Evolutionary conservation across 2,329 filamentous ascomycete species (phyloP).

Genomic region (Colletotrichum eremochloae): DNA sequence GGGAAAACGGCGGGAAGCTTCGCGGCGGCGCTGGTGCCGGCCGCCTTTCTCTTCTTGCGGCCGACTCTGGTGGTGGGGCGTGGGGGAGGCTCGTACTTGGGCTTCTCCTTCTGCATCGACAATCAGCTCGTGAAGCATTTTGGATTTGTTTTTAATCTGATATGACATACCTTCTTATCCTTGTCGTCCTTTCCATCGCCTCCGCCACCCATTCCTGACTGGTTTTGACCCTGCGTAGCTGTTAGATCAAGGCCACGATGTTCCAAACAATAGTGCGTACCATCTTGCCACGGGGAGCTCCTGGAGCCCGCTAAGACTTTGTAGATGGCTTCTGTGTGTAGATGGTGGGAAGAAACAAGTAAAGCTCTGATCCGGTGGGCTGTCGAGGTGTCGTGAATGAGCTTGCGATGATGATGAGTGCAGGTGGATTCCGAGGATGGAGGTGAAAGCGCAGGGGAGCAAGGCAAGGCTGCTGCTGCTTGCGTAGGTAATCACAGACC

Average conservation of each 20-base stretch:
- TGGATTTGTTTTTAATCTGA: slow-evolving; percentile 15
- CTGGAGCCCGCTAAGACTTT: slow-evolving; percentile 22
- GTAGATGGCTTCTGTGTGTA: not conserved
- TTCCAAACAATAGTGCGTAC: slow-evolving; percentile 41
- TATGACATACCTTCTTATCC: slow-evolving; percentile 85
- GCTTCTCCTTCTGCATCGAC: slow-evolving; percentile 90
- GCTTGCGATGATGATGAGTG: slow-evolving; percentile 39
- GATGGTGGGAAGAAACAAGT: not conserved
- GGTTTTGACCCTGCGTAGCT: slow-evolving; percentile 78
- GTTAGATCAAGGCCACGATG: slow-evolving; percentile 36
- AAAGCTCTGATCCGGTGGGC: not conserved
- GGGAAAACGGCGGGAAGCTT: slow-evolving; percentile 96
- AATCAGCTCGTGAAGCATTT: slow-evolving; percentile 28
- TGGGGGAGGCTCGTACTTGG: slow-evolving; percentile 99
- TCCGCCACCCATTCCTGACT: slow-evolving; percentile 87
- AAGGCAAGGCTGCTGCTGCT: slow-evolving; percentile 40
- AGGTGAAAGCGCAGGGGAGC: slow-evolving; percentile 51
- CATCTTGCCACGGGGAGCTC: slow-evolving; percentile 46
- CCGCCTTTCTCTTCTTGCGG: slow-evolving; percentile 97
- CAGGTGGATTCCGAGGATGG: slow-evolving; percentile 47
- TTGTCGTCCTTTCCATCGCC: slow-evolving; percentile 86
- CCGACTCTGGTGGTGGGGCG: slow-evolving; percentile 96
- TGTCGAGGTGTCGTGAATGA: slow-evolving; percentile 4
- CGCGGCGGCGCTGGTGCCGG: slow-evolving; percentile 91
- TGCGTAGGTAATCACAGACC: slow-evolving; percentile 38